Evolutionary conservation across 768 basidiomycete species (phyloP), one percentile per base, ranked within the genome.

Genomic region (Mycena venus): DNA sequence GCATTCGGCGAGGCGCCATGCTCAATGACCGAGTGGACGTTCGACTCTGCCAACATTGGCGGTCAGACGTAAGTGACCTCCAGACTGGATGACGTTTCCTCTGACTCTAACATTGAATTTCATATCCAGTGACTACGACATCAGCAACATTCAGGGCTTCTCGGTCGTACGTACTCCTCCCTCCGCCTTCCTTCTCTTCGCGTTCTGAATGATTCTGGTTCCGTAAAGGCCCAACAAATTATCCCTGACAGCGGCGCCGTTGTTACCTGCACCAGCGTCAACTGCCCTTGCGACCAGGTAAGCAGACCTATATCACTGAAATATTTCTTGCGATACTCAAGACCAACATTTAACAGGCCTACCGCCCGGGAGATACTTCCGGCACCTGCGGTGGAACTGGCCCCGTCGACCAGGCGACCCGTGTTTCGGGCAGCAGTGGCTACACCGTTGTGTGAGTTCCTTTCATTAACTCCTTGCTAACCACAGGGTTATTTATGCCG

Each of bases 141-240:
- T 74, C 68, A 70, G 68, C 73, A 70, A 74, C 68, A 74, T 74
- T n/a, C 73, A 74, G 21, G 73, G 73, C 27, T 74, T 36, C 58
- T 74, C 73, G 12, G 73, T 74, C n/a, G 73, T 70, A 25, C 25
- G 61, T 64, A 17, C 21, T 29, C 8, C 12, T 10, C 5, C 25
- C 11, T 64, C 42, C 31, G 34, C 31, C 53, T 42, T 15, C 21
- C 58, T n/a, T 29, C 31, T n/a, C 40, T 40, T 61, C 27, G 15
- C 21, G 15, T 32, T 11, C 21, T 15, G 5, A 61, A 31, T 61
- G 23, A 70, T 25, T 27, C 34, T 47, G 61, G 21, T 44, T 38
- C 21, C 25, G 19, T 62, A n/a, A 51, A 73, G 72, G n/a, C 72
- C 0, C 72, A 73, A 25, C 51, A 68, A 64, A 73, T 73, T 23